Conservation (phyloP, 2,329 filamentous ascomycete species). For the Calonectria pseudoturangicola region DNA sequence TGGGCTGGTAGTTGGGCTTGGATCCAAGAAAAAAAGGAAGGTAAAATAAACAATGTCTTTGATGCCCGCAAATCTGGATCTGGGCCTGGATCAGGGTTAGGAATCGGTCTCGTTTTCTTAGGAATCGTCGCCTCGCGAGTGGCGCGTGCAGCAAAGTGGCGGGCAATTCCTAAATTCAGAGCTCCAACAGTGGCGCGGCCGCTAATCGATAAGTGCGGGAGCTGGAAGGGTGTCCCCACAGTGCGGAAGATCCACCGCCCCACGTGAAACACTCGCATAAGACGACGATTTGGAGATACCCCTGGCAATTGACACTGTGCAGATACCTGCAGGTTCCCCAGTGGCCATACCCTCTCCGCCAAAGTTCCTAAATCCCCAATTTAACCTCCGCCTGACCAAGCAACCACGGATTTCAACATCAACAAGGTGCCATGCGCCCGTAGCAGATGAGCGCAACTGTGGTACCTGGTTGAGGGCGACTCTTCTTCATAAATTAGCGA, state of each 20-base stretch:
- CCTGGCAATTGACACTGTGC: conserved; percentile 44
- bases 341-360: conserved; percentile 38
- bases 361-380: conserved; percentile 50
- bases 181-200: conserved; percentile 30
- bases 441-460: conserved; percentile 44
- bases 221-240: conserved; percentile 1
- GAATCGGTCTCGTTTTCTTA: conserved; percentile 3
- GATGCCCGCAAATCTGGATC: neutral
- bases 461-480: conserved; percentile 45
- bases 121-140: conserved; percentile 36
- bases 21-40: neutral
- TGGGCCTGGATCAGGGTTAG: conserved; percentile 1
- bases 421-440: conserved; percentile 51
- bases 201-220: conserved; percentile 51
- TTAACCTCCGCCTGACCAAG: conserved; percentile 52
- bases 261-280: conserved; percentile 2
- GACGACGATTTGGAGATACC: neutral
- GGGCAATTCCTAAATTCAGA: conserved; percentile 48
- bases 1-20: neutral
- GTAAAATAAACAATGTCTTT: conserved; percentile 11
- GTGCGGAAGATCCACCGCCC: conserved; percentile 17
- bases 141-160: conserved; percentile 37
- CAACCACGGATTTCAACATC: conserved; percentile 47
- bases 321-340: conserved; percentile 37
- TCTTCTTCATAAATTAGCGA: conserved; percentile 36